These are phyloP conservation scores for Sporothrix luriei DNA, from an alignment of 2,329 filamentous ascomycete species.

Conservation along the genomic window DNA sequence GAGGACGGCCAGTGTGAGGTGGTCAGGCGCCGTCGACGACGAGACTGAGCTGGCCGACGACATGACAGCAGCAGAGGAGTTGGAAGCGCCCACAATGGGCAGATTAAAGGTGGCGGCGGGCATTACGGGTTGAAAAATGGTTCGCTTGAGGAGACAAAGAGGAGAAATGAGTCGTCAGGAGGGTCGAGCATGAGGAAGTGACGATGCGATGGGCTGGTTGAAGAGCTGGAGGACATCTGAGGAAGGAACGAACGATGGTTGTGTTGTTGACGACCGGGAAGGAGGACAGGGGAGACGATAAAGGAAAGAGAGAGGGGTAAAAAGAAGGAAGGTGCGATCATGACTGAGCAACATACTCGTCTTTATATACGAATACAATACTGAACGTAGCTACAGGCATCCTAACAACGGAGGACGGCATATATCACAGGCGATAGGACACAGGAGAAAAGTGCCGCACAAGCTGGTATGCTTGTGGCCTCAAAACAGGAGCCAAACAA, in stretches of 20 bases:
- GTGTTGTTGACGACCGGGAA: not conserved
- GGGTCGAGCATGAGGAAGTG: slow-evolving; percentile 26
- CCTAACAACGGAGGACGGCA: not conserved
- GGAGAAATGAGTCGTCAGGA: slow-evolving; percentile 7
- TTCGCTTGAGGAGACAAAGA: not conserved
- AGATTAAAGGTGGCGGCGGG: slow-evolving; percentile 24
- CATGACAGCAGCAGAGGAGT: slow-evolving; percentile 10
- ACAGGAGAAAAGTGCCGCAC: slow-evolving; percentile 10
- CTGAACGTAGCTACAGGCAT: not conserved
- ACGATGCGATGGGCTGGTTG: slow-evolving; percentile 16
- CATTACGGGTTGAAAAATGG: slow-evolving; percentile 17
- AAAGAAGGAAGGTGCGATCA: not conserved
- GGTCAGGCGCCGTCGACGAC: slow-evolving; percentile 25
- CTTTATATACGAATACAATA: slow-evolving; percentile 11
- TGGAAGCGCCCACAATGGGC: slow-evolving; percentile 17
- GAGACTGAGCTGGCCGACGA: slow-evolving; percentile 23
- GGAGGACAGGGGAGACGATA: not conserved
- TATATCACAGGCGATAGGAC: not conserved
- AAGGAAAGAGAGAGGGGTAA: not conserved
- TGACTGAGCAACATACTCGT: not conserved
- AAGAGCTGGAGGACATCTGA: slow-evolving; percentile 21
- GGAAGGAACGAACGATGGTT: slow-evolving; percentile 1
- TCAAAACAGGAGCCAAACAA: slow-evolving; percentile 14
- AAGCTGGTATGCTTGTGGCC: slow-evolving; percentile 9
- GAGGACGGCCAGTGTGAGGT: slow-evolving; percentile 74